Conservation (phyloP, 208 protist genomes). For the Crithidia fasciculata region DNA sequence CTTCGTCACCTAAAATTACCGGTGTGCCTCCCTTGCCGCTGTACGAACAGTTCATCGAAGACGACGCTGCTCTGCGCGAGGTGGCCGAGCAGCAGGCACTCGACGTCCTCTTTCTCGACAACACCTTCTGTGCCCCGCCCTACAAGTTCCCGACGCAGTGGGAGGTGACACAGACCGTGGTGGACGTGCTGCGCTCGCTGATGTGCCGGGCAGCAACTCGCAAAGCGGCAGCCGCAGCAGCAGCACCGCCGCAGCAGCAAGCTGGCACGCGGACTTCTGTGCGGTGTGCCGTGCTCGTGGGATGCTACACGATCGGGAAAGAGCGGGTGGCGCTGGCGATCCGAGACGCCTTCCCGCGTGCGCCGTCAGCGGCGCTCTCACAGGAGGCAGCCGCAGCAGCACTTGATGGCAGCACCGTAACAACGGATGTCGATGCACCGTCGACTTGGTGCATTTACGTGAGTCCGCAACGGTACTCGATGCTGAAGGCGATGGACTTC, state of each 20-base stretch:
- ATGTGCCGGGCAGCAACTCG: conserved; percentile 31
- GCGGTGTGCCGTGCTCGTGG: conserved; percentile 83
- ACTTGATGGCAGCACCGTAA: too few species aligned
- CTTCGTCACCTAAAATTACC: neutral
- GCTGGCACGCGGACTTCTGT: conserved; percentile 7
- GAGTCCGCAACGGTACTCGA: conserved; percentile 25
- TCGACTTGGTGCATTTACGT: conserved; percentile 35
- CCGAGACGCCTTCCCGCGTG: conserved; percentile 54
- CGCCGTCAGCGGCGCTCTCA: neutral
- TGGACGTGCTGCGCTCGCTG: conserved; percentile 47
- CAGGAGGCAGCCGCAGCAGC: too few species aligned
- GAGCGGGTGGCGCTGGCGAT: conserved; percentile 85
- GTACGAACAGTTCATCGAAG: conserved; percentile 65
- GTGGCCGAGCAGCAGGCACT: conserved; percentile 44
- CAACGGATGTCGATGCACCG: neutral
- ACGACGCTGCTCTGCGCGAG: conserved; percentile 48
- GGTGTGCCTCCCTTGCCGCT: conserved; percentile 16
- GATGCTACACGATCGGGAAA: conserved; percentile 92
- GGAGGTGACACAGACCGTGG: conserved; percentile 54
- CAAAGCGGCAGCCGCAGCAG: neutral
- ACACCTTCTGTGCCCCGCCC: conserved; percentile 89
- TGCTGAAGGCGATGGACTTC: conserved; percentile 37
- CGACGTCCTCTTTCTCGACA: conserved; percentile 92
- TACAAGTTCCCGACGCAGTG: conserved; percentile 84
- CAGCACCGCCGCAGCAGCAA: neutral